phyloP scores from a whole-genome alignment of 495 filamentous ascomycete genomes.

The Xylaria intraflava region DNA sequence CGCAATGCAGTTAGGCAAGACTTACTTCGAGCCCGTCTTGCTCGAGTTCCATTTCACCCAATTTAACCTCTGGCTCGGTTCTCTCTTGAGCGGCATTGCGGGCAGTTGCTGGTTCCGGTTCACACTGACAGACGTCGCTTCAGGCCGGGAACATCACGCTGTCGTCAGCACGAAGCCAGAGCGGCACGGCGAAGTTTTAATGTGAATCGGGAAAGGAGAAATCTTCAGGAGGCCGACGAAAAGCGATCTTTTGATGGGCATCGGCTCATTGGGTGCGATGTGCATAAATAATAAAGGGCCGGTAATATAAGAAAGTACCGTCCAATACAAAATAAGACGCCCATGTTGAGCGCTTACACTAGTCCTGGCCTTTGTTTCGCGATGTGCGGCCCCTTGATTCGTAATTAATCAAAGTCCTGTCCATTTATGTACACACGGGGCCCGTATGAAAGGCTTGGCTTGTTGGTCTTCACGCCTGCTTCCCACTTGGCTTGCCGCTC shows the following conservation, averaged over 20 bases:
- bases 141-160: not conserved
- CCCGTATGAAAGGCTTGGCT: too few species aligned
- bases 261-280: too few species aligned
- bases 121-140: not conserved
- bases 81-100: constrained; percentile 9
- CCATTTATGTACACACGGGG: too few species aligned
- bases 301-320: too few species aligned
- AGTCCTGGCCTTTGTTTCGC: too few species aligned
- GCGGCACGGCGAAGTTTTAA: not conserved
- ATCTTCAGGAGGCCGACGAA: constrained; percentile 8
- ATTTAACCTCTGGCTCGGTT: constrained; percentile 8
- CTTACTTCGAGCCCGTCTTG: constrained; percentile 2
- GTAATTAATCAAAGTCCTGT: too few species aligned
- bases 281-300: too few species aligned
- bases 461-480: too few species aligned
- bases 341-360: too few species aligned
- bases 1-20: not conserved
- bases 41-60: constrained; percentile 10
- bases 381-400: too few species aligned
- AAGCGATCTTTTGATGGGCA: not conserved
- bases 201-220: not conserved
- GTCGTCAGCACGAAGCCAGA: not conserved
- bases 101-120: not conserved
- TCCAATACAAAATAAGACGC: too few species aligned
- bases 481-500: too few species aligned